phyloP scores from a whole-genome alignment of 75 land plant genomes.

The Ceratopteris richardii region DNA sequence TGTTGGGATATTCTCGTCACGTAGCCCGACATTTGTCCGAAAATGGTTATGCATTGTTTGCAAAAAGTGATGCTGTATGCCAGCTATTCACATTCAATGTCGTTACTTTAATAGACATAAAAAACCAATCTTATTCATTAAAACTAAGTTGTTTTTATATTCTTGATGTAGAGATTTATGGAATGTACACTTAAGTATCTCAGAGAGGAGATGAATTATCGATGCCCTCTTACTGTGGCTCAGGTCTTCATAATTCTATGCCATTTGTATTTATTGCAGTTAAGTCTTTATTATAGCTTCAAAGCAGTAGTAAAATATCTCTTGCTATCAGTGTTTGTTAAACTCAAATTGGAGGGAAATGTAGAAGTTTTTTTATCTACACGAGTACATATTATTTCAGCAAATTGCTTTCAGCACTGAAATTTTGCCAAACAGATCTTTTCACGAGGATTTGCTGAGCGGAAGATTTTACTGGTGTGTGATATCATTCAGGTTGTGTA shows the following conservation, averaged over 20 bases:
- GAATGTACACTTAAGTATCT: slow-evolving; percentile 2
- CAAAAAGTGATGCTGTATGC: slow-evolving; percentile 8
- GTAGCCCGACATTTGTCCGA: neutral
- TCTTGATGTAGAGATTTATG: slow-evolving; percentile 3
- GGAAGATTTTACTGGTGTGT: slow-evolving; percentile 5
- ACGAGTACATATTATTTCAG: too few relatives aligned
- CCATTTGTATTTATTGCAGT: too few relatives aligned
- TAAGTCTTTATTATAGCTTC: too few relatives aligned
- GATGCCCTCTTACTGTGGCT: slow-evolving; percentile 4
- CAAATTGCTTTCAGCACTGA: neutral
- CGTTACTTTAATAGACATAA: neutral
- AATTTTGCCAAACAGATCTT: slow-evolving; percentile 1
- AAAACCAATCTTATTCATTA: too few relatives aligned
- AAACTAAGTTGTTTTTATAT: too few relatives aligned
- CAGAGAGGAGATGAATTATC: neutral
- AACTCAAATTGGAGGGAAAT: too few relatives aligned
- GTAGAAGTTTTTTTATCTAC: too few relatives aligned
- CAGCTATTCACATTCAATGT: neutral
- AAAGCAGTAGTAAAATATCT: too few relatives aligned
- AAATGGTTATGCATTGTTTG: slow-evolving; percentile 9
- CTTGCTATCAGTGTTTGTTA: too few relatives aligned
- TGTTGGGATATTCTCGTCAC: slow-evolving; percentile 4
- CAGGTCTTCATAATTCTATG: neutral
- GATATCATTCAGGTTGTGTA: slow-evolving; percentile 6
- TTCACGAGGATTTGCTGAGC: slow-evolving; percentile 4